Evolutionary conservation across 768 basidiomycete genomes (phyloP), one percentile per base, ranked within the genome.

Genomic region (Boletus eberwhitei): DNA sequence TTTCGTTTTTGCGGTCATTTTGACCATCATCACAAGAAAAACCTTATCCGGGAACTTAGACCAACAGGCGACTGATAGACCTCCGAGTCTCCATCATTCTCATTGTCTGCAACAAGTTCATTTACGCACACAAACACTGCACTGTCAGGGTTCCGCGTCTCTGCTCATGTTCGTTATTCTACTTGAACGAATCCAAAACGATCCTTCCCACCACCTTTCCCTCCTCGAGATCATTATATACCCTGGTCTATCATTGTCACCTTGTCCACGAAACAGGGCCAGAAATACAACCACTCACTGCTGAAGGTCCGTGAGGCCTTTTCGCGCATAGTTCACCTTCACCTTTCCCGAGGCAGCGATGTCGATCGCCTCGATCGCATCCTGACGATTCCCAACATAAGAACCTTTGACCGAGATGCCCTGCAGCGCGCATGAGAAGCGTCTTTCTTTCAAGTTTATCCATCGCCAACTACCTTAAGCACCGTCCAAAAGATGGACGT

Each of bases 361-460:
- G 3, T 83, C 80, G 41, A 95, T 72, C 0, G 93, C 88, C 69
- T 96, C 93, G 11, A 79, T 69, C 3, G 91, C 84, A 64, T 95
- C 93, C 69, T 93, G 90, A 37, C 88, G 82, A 70, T 91, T 92
- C 1, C 89, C 84, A 14, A 79, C 75, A 51, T 77, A 79, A 3
- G 79, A 81, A 9, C 63, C 58, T 48, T 64, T 54, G 65, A 62
- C 59, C 13, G 55, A 47, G 8, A 66, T 57, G 21, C 39, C 78
- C 66, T 71, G 44, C 16, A 19, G 6, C 5, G 12, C 17, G 22
- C 22, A 13, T 60, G 11, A 59, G 26, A 34, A 19, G 4, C 2
- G 13, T 29, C 31, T 12, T 35, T 21, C 9, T 29, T 11, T 34
- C 14, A 24, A 32, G 22, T 5, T 1, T 11, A 26, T 16, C 3